Evolutionary conservation across 106 monocot genomes (phyloP).

Genomic region (Iris macrosiphon): DNA sequence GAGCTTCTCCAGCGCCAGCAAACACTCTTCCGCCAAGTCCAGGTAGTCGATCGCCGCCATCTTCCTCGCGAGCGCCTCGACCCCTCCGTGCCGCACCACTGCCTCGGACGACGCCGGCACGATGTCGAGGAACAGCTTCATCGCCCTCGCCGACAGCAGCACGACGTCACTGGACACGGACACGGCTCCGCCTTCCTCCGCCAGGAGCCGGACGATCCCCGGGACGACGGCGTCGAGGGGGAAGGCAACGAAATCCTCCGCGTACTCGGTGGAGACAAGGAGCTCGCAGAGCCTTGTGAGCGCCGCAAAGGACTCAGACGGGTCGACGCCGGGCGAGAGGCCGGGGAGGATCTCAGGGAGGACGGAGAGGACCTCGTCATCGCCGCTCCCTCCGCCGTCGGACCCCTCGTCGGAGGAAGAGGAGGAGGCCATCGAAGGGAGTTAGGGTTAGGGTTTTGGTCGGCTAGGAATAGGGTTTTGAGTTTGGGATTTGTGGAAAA

Average conservation of each 20-base stretch:
- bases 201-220: too few relatives aligned
- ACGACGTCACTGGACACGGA: constrained; percentile 38
- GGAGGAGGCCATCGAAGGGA: background rate
- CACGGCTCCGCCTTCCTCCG: constrained; percentile 35
- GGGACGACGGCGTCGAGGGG: constrained; percentile 28
- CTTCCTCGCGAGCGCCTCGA: constrained; percentile 43
- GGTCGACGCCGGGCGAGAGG: constrained; percentile 11
- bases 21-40: constrained; percentile 79
- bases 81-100: constrained; percentile 41
- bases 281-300: constrained; percentile 51
- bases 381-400: background rate
- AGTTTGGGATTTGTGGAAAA: too few relatives aligned
- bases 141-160: constrained; percentile 50
- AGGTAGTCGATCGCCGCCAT: constrained; percentile 65
- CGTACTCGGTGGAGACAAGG: constrained; percentile 41
- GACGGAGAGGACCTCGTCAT: background rate
- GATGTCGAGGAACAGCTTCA: constrained; percentile 57
- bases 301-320: constrained; percentile 16
- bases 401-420: background rate
- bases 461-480: too few relatives aligned
- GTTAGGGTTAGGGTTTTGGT: background rate
- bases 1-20: constrained; percentile 77
- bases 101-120: constrained; percentile 36
- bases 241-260: constrained; percentile 24
- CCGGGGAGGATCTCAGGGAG: constrained; percentile 6